Conservation (phyloP, 306 rosid species). For the Mucuna pruriens region DNA sequence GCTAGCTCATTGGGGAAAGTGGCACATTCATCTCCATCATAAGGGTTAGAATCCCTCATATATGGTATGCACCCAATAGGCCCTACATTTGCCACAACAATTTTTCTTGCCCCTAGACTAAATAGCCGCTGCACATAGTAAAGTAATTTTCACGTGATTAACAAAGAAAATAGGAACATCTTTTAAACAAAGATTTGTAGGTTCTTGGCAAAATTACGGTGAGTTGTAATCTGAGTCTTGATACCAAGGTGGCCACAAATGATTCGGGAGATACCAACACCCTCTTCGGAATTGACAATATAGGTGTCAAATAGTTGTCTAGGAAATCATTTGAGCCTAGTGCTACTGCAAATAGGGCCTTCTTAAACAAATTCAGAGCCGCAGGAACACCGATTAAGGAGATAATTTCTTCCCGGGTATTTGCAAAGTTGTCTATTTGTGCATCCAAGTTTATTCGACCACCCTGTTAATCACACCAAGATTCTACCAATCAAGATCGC, state of each 20-base stretch:
- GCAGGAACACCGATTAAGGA: constrained; percentile 50
- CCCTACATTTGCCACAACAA: constrained; percentile 70
- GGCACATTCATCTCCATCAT: constrained; percentile 55
- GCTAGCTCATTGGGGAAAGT: constrained; percentile 59
- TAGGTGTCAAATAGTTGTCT: constrained; percentile 64
- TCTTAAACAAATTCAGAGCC: constrained; percentile 43
- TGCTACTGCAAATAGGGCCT: constrained; percentile 54
- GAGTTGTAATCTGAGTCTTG: constrained; percentile 60
- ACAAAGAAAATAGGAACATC: neutral
- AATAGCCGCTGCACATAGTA: constrained; percentile 58
- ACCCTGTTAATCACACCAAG: constrained; percentile 44
- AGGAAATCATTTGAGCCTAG: constrained; percentile 79
- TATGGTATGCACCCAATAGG: constrained; percentile 81
- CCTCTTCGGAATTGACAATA: constrained; percentile 50
- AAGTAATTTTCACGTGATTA: neutral
- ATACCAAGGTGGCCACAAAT: constrained; percentile 60
- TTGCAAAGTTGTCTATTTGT: constrained; percentile 69
- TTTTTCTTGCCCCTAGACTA: constrained; percentile 67
- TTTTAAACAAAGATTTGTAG: neutral
- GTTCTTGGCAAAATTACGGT: constrained; percentile 44
- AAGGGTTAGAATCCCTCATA: constrained; percentile 58
- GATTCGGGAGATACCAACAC: constrained; percentile 51
- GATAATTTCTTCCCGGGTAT: constrained; percentile 67
- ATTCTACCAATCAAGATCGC: neutral
- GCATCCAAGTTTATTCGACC: constrained; percentile 73